Evolutionary conservation across 163 green algal genomes (phyloP).

Genomic region (Chlamydomonas reinhardtii): DNA sequence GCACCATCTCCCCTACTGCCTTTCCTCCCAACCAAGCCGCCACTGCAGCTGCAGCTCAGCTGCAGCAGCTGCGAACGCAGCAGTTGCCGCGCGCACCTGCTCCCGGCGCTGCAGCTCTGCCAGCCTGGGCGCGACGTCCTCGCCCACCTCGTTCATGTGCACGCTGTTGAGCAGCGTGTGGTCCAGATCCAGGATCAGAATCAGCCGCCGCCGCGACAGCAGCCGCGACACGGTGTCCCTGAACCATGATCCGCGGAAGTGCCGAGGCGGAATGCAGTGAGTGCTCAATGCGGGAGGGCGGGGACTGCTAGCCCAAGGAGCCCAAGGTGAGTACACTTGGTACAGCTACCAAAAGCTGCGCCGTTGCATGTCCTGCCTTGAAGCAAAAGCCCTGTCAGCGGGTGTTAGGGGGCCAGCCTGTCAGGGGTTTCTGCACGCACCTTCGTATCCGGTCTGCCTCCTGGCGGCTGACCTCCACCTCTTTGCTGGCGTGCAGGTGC

Average conservation of each 20-base stretch:
- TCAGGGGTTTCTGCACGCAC: neutral
- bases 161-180: constrained; percentile 96
- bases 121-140: constrained; percentile 18
- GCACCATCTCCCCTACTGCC: too few species aligned
- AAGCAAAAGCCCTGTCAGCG: too few species aligned
- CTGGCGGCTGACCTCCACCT: constrained; percentile 61
- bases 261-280: too few species aligned
- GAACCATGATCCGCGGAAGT: neutral
- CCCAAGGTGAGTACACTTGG: too few species aligned
- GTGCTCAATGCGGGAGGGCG: too few species aligned
- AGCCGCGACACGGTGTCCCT: constrained; percentile 54
- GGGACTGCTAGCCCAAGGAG: too few species aligned
- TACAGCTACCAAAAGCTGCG: too few species aligned
- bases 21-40: too few species aligned
- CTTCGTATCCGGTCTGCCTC: constrained; percentile 81
- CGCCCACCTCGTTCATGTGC: constrained; percentile 56
- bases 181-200: constrained; percentile 96
- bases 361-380: too few species aligned
- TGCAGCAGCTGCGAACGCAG: too few species aligned
- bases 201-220: constrained; percentile 69
- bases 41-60: too few species aligned
- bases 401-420: too few species aligned
- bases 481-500: constrained; percentile 39
- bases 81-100: neutral
- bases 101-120: constrained; percentile 2